Base-by-base conservation (phyloP, 495 filamentous ascomycete species). In the Tuber magnatum region DNA sequence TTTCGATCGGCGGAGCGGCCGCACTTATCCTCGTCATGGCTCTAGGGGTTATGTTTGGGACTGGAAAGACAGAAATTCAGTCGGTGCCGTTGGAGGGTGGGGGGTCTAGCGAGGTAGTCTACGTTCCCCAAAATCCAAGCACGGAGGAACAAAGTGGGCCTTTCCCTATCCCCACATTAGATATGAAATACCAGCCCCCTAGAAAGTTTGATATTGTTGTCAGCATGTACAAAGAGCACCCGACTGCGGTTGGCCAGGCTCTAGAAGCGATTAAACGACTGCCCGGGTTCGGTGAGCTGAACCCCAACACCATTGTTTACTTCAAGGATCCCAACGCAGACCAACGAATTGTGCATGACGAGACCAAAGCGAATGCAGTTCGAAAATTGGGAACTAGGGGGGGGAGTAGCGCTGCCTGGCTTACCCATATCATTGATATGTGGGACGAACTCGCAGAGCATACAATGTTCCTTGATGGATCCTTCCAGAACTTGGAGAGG, bases 11-110 rank as follows among this genome's bases (percentile, higher is more conserved):
- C 73, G 89, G 85, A 44, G 75, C 82, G 35, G 83, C 91, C 35
- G 75, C 93, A 44, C 81, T 91, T 71, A 79, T 90, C 68, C 86
- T 97, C 80, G 85, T 95, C 83, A 80, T 97, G n/a, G 81, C 91
- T 22, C 84, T 97, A 48, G 87, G 86, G 48, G 44, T 61, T 28
- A 71, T 79, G 32, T 79, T 79, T 68, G 71, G 78, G 43, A 56
- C 35, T 61, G 42, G 44, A 16, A 75, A 68, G 16, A 39, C 38
- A 7, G 70, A 68, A 42, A 75, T 75, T 38, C 51, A 44, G 18
- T 77, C 70, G 14, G 48, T 40, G 38, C 74, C 71, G 35, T 14
- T 75, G 18, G 22, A 77, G 3, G 42, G 38, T 22, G 69, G 69
- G 40, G 77, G 76, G 61, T 80, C 77, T 20, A 71, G 71, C 10